Percentiles rank a stretch among this genome's conserved stretches.
These are phyloP conservation scores for Phytophthora pinifolia DNA, from an alignment of 352 stramenopile genomes.

Conservation along the genomic window DNA sequence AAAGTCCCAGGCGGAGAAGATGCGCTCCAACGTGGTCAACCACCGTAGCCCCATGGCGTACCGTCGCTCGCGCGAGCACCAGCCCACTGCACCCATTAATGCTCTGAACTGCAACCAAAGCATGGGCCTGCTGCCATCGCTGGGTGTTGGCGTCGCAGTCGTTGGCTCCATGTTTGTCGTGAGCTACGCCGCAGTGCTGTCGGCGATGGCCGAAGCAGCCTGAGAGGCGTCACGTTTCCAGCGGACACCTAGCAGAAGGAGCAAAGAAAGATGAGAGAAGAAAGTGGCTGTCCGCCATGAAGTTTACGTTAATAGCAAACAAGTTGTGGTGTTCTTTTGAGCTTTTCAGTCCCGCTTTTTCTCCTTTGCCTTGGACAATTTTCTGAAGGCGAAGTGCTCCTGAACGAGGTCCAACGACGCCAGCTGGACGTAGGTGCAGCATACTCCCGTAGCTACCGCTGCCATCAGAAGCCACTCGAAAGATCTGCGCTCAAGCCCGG, in stretches of 20 bases:
- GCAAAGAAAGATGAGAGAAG: background rate
- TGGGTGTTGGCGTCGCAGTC: conserved; percentile 30
- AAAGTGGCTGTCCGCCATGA: conserved; percentile 1
- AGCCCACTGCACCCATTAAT: background rate
- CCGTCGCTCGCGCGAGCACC: conserved; percentile 13
- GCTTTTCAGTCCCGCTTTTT: conserved; percentile 41
- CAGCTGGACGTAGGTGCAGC: conserved; percentile 63
- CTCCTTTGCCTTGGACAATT: conserved; percentile 11
- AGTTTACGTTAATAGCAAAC: conserved; percentile 16
- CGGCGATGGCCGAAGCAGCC: conserved; percentile 32
- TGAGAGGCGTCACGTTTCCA: conserved; percentile 1
- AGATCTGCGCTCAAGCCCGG: conserved; percentile 19
- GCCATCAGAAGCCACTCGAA: conserved; percentile 42
- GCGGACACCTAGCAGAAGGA: background rate
- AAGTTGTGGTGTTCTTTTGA: background rate
- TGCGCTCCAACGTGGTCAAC: conserved; percentile 37
- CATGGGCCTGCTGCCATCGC: conserved; percentile 27
- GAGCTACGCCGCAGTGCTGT: conserved; percentile 39
- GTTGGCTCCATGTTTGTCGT: conserved; percentile 39
- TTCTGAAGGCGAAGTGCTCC: conserved; percentile 38
- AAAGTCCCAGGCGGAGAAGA: conserved; percentile 34
- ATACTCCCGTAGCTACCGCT: conserved; percentile 39
- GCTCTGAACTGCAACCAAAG: background rate
- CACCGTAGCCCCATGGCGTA: conserved; percentile 17
- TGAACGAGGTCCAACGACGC: conserved; percentile 53